A percentile compares a stretch with the other conserved stretches of the same genome.
Conservation (phyloP, 345 rosid species). For the Pistacia integerrima region DNA sequence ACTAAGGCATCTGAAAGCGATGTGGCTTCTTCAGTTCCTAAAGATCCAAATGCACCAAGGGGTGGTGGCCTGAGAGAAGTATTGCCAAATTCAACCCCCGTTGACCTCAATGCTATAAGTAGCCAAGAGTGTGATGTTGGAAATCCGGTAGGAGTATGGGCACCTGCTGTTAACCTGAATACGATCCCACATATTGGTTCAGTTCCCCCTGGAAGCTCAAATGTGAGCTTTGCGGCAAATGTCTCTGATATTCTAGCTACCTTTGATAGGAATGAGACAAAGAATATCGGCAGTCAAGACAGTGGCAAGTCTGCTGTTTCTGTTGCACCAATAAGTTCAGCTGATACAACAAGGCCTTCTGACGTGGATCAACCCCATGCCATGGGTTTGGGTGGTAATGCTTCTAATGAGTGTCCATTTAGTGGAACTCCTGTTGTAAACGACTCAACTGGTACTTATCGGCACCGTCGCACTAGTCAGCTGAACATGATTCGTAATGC, state of each 20-base stretch:
- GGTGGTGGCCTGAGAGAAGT: constrained; percentile 16
- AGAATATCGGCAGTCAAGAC: constrained; percentile 13
- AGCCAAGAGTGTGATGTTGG: constrained; percentile 21
- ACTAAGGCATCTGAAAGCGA: constrained; percentile 25
- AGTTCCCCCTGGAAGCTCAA: constrained; percentile 19
- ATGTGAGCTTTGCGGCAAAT: background rate
- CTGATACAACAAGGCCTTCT: constrained; percentile 14
- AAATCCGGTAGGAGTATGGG: constrained; percentile 5
- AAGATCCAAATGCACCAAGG: constrained; percentile 24
- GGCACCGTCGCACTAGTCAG: constrained; percentile 15
- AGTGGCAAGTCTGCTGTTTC: constrained; percentile 21
- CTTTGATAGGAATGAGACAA: constrained; percentile 30
- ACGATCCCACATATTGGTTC: constrained; percentile 27
- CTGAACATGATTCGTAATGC: constrained; percentile 34
- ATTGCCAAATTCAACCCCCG: constrained; percentile 15
- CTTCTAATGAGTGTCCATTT: constrained; percentile 58
- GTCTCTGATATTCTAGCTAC: background rate
- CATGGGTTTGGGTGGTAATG: constrained; percentile 20
- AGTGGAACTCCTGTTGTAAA: constrained; percentile 42
- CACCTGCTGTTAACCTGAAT: constrained; percentile 46
- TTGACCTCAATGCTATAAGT: constrained; percentile 16
- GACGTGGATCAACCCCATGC: constrained; percentile 11
- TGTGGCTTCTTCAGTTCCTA: constrained; percentile 21
- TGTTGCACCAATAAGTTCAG: constrained; percentile 17
- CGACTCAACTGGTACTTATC: constrained; percentile 15